A percentile compares a stretch with the other conserved stretches of the same genome.
Conservation (phyloP, 495 filamentous ascomycete species). For the Neurospora tetraspora region DNA sequence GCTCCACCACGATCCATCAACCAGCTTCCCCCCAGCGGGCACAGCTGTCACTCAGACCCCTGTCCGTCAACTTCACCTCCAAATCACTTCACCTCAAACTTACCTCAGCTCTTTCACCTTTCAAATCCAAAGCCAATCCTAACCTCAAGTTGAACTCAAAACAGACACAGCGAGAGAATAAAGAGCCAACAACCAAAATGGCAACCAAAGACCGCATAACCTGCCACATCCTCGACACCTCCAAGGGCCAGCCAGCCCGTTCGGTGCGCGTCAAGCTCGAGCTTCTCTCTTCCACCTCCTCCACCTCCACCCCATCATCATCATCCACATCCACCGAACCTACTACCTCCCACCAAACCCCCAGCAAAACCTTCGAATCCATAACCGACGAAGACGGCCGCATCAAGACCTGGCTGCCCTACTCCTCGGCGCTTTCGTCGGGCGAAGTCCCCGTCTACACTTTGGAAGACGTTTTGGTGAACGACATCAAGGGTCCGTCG, state of each 20-base stretch:
- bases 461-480: conserved; percentile 35
- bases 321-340: neutral
- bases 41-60: neutral
- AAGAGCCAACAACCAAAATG: neutral
- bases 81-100: neutral
- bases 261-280: conserved; percentile 71
- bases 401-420: conserved; percentile 64
- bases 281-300: conserved; percentile 50
- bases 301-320: too few species aligned
- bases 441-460: conserved; percentile 43
- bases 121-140: neutral
- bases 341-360: conserved; percentile 2
- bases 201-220: conserved; percentile 42
- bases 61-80: neutral
- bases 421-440: conserved; percentile 30
- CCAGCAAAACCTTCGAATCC: conserved; percentile 49
- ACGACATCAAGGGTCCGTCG: conserved; percentile 18
- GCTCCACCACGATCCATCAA: neutral
- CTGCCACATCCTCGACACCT: conserved; percentile 55
- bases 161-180: neutral
- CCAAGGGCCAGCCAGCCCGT: conserved; percentile 52
- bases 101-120: neutral
- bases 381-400: conserved; percentile 81
- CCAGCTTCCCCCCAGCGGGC: neutral
- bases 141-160: neutral